Evolutionary conservation across 2,329 filamentous ascomycete genomes (phyloP).

Genomic region (Aspergillus jensenii): DNA sequence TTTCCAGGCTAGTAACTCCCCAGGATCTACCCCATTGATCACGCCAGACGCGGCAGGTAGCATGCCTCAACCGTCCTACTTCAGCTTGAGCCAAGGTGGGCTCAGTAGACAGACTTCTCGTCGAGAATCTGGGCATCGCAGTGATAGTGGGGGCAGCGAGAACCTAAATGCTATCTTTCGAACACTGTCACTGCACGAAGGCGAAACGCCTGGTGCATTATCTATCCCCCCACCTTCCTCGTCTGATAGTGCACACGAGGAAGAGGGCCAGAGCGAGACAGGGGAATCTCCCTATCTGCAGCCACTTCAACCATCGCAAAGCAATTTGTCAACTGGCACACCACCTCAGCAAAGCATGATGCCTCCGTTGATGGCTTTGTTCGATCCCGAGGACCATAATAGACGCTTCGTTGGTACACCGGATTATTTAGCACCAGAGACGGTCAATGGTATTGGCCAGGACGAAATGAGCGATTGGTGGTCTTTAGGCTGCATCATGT

Average conservation of each 20-base stretch:
- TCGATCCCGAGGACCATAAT: constrained; percentile 91
- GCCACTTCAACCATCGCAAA: constrained; percentile 60
- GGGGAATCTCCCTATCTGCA: constrained; percentile 76
- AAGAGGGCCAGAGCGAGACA: constrained; percentile 69
- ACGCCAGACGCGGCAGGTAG: constrained; percentile 70
- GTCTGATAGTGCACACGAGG: constrained; percentile 63
- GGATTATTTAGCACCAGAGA: constrained; percentile 95
- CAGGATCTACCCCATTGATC: constrained; percentile 80
- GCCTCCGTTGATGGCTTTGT: constrained; percentile 89
- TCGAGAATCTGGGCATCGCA: constrained; percentile 77
- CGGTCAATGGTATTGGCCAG: constrained; percentile 90
- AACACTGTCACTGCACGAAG: constrained; percentile 72
- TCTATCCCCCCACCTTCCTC: constrained; percentile 33
- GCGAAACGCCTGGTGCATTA: constrained; percentile 43
- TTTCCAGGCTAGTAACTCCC: constrained; percentile 76
- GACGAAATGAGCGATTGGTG: constrained; percentile 99
- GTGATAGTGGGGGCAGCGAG: constrained; percentile 91
- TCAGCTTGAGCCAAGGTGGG: constrained; percentile 62
- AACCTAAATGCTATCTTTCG: constrained; percentile 78
- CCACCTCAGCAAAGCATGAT: constrained; percentile 70
- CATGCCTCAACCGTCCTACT: constrained; percentile 87
- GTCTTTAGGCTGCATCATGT: constrained; percentile 98
- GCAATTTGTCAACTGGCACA: constrained; percentile 46
- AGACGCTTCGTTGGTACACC: constrained; percentile 94
- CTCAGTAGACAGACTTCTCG: constrained; percentile 61